phyloP scores from a whole-genome alignment of 352 stramenopile species.

The Phytopythium sindhum region DNA sequence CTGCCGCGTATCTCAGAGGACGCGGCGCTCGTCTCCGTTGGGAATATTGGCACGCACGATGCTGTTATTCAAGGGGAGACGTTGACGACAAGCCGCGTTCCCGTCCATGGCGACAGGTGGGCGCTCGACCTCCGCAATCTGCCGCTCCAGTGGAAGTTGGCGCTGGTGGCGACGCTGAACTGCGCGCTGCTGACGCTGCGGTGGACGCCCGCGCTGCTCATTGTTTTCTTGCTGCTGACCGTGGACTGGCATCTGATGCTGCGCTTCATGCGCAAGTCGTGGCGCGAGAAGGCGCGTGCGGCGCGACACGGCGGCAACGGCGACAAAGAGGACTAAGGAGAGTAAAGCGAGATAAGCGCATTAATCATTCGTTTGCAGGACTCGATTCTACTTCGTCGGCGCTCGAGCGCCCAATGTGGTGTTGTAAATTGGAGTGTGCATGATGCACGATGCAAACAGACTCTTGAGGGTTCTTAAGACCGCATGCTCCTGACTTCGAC shows the following conservation, averaged over 20 bases:
- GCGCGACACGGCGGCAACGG: not conserved
- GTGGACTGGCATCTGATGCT: constrained; percentile 30
- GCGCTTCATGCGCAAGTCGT: constrained; percentile 20
- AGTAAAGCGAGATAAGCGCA: no score
- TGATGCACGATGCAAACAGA: no score
- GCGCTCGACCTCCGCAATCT: constrained; percentile 25
- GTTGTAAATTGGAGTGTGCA: no score
- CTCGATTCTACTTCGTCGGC: no score
- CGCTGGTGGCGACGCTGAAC: constrained; percentile 23
- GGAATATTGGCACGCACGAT: not conserved
- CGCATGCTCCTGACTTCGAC: no score
- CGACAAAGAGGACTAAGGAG: not conserved
- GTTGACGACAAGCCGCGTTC: not conserved
- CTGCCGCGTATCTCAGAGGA: constrained; percentile 15
- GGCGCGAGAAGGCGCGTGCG: not conserved
- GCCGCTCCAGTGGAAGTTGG: constrained; percentile 34
- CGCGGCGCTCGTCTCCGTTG: constrained; percentile 8
- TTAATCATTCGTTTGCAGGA: no score
- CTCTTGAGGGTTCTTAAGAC: no score
- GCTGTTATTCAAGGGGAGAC: no score
- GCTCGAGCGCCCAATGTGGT: no score
- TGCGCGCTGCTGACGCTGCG: constrained; percentile 25
- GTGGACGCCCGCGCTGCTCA: constrained; percentile 16
- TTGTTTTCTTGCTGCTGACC: constrained; percentile 26
- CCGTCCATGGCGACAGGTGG: constrained; percentile 8